phyloP scores from a whole-genome alignment of 805 yeast genomes.

The Candida suzukii region DNA sequence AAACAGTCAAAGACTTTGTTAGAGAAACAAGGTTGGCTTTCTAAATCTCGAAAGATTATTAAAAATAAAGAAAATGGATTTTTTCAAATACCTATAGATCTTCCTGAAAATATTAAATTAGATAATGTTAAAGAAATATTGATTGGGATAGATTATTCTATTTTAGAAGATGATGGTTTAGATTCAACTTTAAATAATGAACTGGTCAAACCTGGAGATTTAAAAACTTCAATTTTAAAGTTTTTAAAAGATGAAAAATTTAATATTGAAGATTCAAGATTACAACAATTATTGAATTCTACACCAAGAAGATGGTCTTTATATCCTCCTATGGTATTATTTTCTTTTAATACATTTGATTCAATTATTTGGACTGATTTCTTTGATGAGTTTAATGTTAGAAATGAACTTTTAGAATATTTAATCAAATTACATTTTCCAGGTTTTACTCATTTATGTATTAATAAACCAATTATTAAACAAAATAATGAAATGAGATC shows the following conservation, averaged over 20 bases:
- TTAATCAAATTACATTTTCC: conserved; percentile 7
- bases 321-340: conserved; percentile 61
- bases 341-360: conserved; percentile 43
- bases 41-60: conserved; percentile 1
- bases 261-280: neutral
- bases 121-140: no score
- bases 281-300: neutral
- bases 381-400: conserved; percentile 12
- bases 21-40: conserved; percentile 2
- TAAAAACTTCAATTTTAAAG: neutral
- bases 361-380: conserved; percentile 25
- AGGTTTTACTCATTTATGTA: conserved; percentile 53
- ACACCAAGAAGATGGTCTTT: conserved; percentile 51
- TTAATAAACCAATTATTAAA: conserved; percentile 56
- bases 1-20: conserved; percentile 4
- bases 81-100: neutral
- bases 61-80: neutral
- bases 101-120: no score
- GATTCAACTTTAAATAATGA: no score
- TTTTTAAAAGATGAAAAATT: neutral
- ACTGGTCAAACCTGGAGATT: neutral
- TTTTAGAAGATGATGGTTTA: neutral
- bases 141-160: neutral
- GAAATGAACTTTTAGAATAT: conserved; percentile 6
- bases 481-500: conserved; percentile 33